Percentiles rank a stretch among this genome's conserved stretches.
Conservation (phyloP, 2,329 filamentous ascomycete species). For the Geosmithia putterillii region DNA sequence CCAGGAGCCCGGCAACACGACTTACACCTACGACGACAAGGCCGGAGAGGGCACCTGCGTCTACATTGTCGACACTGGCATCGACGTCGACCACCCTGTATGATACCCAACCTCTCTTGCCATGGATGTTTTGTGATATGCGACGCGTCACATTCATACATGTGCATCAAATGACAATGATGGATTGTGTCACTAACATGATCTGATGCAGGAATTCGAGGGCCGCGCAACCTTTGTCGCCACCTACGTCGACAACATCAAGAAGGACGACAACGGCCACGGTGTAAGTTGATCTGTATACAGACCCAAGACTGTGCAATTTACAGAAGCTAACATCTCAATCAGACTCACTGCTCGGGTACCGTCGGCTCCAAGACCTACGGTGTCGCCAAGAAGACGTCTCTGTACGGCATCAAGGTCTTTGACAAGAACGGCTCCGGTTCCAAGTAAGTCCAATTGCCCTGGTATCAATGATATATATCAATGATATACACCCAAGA, state of each 20-base stretch:
- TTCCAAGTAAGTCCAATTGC: background rate
- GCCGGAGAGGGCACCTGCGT: slow-evolving; percentile 22
- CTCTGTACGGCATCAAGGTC: slow-evolving; percentile 26
- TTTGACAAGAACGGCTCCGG: slow-evolving; percentile 11
- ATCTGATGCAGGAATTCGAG: background rate
- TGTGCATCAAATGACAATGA: slow-evolving; percentile 1
- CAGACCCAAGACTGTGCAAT: background rate
- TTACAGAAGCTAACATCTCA: background rate
- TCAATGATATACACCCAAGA: background rate
- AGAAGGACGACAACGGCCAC: background rate
- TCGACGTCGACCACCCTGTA: slow-evolving; percentile 10
- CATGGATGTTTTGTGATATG: slow-evolving; percentile 5
- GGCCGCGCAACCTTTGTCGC: background rate
- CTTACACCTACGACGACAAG: slow-evolving; percentile 18
- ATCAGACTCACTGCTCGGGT: slow-evolving; percentile 5
- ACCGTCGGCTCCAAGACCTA: slow-evolving; percentile 9
- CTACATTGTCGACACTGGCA: slow-evolving; percentile 30
- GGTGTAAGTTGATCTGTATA: background rate
- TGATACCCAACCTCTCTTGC: slow-evolving; percentile 7
- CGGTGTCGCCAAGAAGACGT: slow-evolving; percentile 22
- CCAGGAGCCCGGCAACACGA: slow-evolving; percentile 6
- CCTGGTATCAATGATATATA: background rate
- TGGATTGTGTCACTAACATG: background rate
- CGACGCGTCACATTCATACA: slow-evolving; percentile 9
- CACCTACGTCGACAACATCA: background rate